Conservation (phyloP, 345 rosid species). For the Eucalyptus globulus region DNA sequence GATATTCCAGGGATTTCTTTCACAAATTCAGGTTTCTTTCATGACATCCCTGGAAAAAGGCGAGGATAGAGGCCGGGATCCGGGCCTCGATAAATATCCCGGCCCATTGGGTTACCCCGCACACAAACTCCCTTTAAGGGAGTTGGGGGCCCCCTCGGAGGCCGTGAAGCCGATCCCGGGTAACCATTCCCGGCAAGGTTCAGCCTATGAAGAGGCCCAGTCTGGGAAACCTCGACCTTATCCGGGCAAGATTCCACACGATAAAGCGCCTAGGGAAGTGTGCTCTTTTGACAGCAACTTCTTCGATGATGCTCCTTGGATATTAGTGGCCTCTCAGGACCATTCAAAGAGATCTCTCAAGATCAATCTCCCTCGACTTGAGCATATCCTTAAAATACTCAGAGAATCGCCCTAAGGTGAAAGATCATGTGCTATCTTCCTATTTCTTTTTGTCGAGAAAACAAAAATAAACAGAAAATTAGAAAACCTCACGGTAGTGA, state of each 20-base stretch:
- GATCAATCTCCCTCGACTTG: accelerated
- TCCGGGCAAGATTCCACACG: neutral
- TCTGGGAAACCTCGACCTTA: too few species aligned
- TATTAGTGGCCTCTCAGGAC: neutral
- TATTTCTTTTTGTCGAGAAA: accelerated
- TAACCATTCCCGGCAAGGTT: too few species aligned
- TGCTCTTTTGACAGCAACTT: neutral
- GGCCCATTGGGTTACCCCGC: too few species aligned
- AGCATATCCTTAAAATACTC: accelerated
- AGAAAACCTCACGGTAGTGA: accelerated
- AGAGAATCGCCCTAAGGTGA: too few species aligned
- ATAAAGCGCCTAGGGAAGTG: neutral
- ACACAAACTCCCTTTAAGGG: too few species aligned
- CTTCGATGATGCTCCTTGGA: neutral
- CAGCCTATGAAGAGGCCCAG: too few species aligned
- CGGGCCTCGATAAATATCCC: too few species aligned
- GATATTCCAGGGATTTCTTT: neutral
- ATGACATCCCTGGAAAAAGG: too few species aligned
- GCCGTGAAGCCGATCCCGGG: too few species aligned
- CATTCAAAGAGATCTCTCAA: neutral
- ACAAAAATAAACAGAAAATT: accelerated
- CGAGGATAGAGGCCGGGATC: too few species aligned
- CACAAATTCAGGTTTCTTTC: neutral
- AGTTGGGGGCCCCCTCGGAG: too few species aligned
- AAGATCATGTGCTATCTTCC: accelerated